Evolutionary conservation across 768 basidiomycete species (phyloP), one percentile per base, ranked within the genome.

Genomic region (Lactarius vividus): DNA sequence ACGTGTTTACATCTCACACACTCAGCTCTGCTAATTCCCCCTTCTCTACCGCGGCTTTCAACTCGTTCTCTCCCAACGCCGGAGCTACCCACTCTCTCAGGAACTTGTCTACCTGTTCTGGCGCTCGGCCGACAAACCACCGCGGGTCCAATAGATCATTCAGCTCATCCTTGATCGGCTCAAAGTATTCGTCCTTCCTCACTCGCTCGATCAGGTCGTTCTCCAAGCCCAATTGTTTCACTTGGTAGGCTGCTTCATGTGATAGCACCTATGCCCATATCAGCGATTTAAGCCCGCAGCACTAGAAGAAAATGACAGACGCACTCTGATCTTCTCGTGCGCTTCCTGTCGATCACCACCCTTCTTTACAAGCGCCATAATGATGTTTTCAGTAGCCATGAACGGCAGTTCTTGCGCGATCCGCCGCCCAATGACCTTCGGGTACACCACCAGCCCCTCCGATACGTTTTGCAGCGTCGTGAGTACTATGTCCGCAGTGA

Each of bases 321-420:
- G 66, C 68, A 91, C 91, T 65, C 96, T 81, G 73, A 98, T 94
- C 79, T 92, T 91, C 78, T 98, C 97, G 75, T 98, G 97, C 9
- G 94, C 94, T 77, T 94, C 94, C 75, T 98, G 97, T 39, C 97
- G 84, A 77, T 98, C 96, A 1, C 96, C 96, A 26, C 94, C 94
- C 57, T 85, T 87, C 77, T 92, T 97, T 68, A 98, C 97, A 52
- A 99, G 86, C 1, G 94, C 94, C 97, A 99, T 98, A 79, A 98
- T 98, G 77, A 99, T 84, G 76, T 99, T 99, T 78, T 99, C 97
- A 2, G 97, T 99, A 4, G 96, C 95, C 97, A 99, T 98, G 84
- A 98, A 98, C 1, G 97, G 97, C 39, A 99, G 83, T 76, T 99
- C 97, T 76, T 98, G 93, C 3, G 87, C 77, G 75, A 99, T 96